phyloP scores from a whole-genome alignment of 768 basidiomycete species.

The Serendipita indica region DNA sequence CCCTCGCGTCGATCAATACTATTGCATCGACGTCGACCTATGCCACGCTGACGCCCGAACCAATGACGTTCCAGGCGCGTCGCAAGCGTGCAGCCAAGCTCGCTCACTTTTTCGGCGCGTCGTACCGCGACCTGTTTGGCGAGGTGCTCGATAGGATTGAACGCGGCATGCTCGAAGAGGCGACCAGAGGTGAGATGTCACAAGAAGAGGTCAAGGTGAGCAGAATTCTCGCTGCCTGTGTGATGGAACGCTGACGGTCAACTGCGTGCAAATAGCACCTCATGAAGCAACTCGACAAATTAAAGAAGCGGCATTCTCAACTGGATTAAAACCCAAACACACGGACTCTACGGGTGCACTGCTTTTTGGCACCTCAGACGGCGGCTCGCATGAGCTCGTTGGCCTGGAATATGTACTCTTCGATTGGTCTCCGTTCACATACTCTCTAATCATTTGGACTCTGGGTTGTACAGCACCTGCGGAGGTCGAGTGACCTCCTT shows the following conservation, averaged over 20 bases:
- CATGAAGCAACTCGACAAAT: background rate
- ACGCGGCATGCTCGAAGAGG: conserved; percentile 54
- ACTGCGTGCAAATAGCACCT: background rate
- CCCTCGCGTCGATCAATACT: conserved; percentile 4
- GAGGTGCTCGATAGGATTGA: conserved; percentile 75
- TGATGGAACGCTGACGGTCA: background rate
- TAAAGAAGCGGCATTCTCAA: background rate
- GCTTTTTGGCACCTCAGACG: background rate
- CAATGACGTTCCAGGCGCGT: conserved; percentile 43
- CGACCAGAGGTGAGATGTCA: conserved; percentile 43
- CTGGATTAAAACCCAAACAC: background rate
- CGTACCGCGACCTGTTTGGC: conserved; percentile 61
- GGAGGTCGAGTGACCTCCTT: too few relatives aligned
- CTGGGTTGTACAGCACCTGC: too few relatives aligned
- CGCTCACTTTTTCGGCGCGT: conserved; percentile 75
- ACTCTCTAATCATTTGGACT: too few relatives aligned
- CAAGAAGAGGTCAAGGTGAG: conserved; percentile 57
- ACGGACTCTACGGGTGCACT: background rate
- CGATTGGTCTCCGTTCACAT: too few relatives aligned
- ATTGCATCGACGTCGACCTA: conserved; percentile 10
- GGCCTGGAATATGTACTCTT: too few relatives aligned
- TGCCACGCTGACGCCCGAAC: conserved; percentile 8
- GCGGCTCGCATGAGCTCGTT: too few relatives aligned
- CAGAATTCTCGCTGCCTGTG: background rate
- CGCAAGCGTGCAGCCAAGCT: conserved; percentile 68